phyloP scores from a whole-genome alignment of 306 rosid genomes.

The Pyrus betulifolia region DNA sequence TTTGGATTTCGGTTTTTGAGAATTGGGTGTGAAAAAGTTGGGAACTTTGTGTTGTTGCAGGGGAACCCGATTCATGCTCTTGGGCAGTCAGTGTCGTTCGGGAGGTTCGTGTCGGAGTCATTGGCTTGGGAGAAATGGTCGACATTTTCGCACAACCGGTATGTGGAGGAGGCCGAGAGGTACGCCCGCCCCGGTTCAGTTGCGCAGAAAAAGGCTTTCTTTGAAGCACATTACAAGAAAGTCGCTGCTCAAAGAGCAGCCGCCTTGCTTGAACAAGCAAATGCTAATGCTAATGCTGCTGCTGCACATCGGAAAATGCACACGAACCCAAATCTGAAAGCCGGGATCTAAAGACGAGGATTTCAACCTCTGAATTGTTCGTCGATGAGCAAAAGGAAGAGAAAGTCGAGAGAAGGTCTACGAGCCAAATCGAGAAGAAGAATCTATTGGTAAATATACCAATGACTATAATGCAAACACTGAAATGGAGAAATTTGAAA shows the following conservation, averaged over 20 bases:
- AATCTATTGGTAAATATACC: not conserved
- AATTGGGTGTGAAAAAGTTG: not conserved
- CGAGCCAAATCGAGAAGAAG: constrained; percentile 9
- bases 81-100: constrained; percentile 84
- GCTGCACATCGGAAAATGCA: constrained; percentile 17
- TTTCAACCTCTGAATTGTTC: constrained; percentile 20
- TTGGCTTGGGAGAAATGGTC: constrained; percentile 95
- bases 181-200: constrained; percentile 78
- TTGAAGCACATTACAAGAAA: constrained; percentile 95
- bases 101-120: constrained; percentile 77
- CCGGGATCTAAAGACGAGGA: not conserved
- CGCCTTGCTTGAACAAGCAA: constrained; percentile 65
- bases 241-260: constrained; percentile 82
- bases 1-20: not conserved
- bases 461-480: constrained; percentile 12
- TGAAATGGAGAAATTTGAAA: constrained; percentile 21
- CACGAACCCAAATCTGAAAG: constrained; percentile 7
- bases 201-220: constrained; percentile 97
- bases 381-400: not conserved
- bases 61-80: constrained; percentile 62
- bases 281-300: constrained; percentile 39
- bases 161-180: constrained; percentile 93
- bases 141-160: constrained; percentile 69
- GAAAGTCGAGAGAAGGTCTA: constrained; percentile 18
- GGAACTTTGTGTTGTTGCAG: constrained; percentile 20